Evolutionary conservation across 306 rosid species (phyloP).

Genomic region (Mimosa pudica): DNA sequence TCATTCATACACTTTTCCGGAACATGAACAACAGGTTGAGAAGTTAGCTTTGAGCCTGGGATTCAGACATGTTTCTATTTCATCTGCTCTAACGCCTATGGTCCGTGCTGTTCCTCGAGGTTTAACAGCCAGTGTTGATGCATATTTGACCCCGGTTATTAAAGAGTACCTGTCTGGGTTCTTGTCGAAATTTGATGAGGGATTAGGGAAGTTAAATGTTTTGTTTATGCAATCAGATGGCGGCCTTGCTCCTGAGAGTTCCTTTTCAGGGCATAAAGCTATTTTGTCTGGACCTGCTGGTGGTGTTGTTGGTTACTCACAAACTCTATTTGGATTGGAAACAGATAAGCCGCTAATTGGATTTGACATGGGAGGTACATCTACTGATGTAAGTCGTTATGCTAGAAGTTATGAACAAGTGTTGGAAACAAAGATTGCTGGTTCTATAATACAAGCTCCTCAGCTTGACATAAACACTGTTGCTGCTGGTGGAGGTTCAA

Average conservation of each 20-base stretch:
- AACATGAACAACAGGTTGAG: constrained; percentile 54
- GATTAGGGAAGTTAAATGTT: constrained; percentile 75
- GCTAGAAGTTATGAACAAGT: constrained; percentile 95
- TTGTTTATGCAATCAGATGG: constrained; percentile 99
- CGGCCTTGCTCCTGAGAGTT: constrained; percentile 91
- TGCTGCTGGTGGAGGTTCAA: constrained; percentile 98
- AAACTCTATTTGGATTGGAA: constrained; percentile 84
- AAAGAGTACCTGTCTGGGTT: constrained; percentile 92
- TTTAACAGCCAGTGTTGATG: constrained; percentile 93
- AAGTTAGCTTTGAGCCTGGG: constrained; percentile 56
- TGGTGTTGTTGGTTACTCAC: constrained; percentile 97
- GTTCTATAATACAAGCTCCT: constrained; percentile 92
- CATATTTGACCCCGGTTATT: constrained; percentile 93
- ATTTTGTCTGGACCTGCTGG: constrained; percentile 98
- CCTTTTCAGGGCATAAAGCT: constrained; percentile 95
- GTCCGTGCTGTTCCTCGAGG: constrained; percentile 97
- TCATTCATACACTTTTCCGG: constrained; percentile 88
- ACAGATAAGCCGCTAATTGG: constrained; percentile 88
- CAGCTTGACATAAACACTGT: constrained; percentile 97
- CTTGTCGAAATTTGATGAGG: constrained; percentile 81
- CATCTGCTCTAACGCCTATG: constrained; percentile 96
- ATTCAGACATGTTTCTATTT: constrained; percentile 84
- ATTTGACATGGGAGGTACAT: constrained; percentile 98
- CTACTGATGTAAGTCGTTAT: constrained; percentile 95
- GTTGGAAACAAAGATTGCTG: constrained; percentile 89